phyloP scores from a whole-genome alignment of 495 filamentous ascomycete genomes.

The Lepidopterella palustris region DNA sequence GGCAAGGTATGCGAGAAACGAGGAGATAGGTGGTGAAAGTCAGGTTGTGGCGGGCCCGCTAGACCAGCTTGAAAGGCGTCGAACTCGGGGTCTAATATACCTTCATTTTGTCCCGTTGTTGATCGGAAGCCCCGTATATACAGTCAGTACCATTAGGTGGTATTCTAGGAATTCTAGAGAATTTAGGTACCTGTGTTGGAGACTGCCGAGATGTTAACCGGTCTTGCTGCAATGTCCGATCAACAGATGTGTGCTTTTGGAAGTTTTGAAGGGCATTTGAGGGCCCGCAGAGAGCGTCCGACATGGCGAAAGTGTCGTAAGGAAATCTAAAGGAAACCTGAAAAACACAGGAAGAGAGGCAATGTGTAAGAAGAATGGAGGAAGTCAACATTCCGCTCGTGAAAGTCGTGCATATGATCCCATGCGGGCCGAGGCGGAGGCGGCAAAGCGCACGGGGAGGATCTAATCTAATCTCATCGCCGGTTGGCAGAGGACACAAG shows the following conservation, averaged over 20 bases:
- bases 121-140: conserved; percentile 56
- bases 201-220: conserved; percentile 51
- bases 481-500: conserved; percentile 3
- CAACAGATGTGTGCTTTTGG: conserved; percentile 68
- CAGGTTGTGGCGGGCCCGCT: conserved; percentile 27
- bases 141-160: conserved; percentile 25
- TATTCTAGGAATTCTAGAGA: not conserved
- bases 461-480: conserved; percentile 21
- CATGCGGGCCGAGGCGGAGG: conserved; percentile 1
- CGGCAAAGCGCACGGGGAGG: not conserved
- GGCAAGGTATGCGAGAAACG: conserved; percentile 4
- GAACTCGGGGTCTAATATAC: conserved; percentile 60
- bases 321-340: not conserved
- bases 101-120: conserved; percentile 45
- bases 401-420: not conserved
- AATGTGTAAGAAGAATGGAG: not conserved
- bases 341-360: not conserved
- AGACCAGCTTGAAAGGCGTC: conserved; percentile 62
- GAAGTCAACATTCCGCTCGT: not conserved
- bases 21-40: conserved; percentile 22
- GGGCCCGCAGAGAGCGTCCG: conserved; percentile 79
- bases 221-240: conserved; percentile 82
- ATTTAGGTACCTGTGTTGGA: conserved; percentile 48
- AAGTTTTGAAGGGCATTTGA: conserved; percentile 84
- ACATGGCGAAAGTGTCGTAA: conserved; percentile 46